These are phyloP conservation scores for Piper betle DNA, from an alignment of 164 flowering plant species.

Conservation along the genomic window DNA sequence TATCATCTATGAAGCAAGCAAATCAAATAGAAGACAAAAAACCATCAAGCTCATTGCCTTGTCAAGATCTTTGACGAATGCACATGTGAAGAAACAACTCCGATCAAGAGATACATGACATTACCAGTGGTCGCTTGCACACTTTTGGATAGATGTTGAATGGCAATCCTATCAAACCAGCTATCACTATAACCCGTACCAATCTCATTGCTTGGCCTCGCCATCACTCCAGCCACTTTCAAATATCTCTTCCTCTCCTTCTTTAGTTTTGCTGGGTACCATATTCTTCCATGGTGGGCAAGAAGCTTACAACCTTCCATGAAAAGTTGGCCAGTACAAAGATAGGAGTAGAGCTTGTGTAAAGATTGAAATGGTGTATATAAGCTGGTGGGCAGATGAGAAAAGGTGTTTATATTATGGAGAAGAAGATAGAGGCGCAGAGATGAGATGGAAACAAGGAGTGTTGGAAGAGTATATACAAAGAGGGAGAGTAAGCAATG, in stretches of 20 bases:
- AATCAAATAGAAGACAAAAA: no score
- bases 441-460: neutral
- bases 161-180: conserved; percentile 61
- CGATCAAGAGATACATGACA: no score
- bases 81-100: no score
- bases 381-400: no score
- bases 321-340: neutral
- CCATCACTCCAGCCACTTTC: conserved; percentile 16
- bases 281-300: neutral
- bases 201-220: conserved; percentile 12
- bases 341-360: neutral
- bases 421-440: neutral
- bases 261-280: neutral
- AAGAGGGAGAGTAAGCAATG: neutral
- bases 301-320: neutral
- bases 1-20: no score
- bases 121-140: conserved; percentile 65
- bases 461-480: neutral
- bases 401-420: no score
- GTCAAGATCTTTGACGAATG: no score
- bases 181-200: conserved; percentile 29
- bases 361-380: no score
- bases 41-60: no score
- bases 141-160: conserved; percentile 43
- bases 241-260: neutral